These are phyloP conservation scores for Serendipita vermifera DNA, from an alignment of 768 basidiomycete species.

Conservation along the genomic window DNA sequence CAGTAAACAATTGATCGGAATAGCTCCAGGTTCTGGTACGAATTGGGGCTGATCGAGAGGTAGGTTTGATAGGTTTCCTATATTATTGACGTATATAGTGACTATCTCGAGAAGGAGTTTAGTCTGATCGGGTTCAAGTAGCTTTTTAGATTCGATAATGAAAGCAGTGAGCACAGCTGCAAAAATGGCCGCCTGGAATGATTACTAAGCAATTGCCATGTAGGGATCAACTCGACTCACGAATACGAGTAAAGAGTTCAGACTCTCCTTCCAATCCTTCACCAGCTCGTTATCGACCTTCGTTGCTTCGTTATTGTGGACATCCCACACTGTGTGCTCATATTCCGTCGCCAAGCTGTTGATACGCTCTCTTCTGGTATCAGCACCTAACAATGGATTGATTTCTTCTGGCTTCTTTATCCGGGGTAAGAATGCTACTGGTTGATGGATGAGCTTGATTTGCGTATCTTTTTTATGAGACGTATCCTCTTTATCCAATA, in stretches of 20 bases:
- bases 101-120: not conserved
- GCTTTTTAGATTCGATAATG: not conserved
- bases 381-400: not conserved
- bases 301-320: not conserved
- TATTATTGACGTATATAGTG: not conserved
- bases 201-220: not conserved
- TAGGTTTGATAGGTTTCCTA: not conserved
- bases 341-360: not conserved
- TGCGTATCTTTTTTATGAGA: not conserved
- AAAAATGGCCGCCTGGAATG: not conserved
- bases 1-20: not conserved
- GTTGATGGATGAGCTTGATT: not conserved
- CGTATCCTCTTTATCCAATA: too few species aligned
- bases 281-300: not conserved
- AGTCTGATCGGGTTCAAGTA: not conserved
- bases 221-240: not conserved
- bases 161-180: conserved; percentile 1
- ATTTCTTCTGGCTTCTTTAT: not conserved
- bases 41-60: not conserved
- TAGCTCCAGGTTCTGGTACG: not conserved
- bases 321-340: not conserved
- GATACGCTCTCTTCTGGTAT: not conserved
- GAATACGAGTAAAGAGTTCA: not conserved
- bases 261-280: conserved; percentile 4
- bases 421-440: not conserved